phyloP scores from a whole-genome alignment of 108 stramenopile genomes.

The Nitzschia inconspicua region DNA sequence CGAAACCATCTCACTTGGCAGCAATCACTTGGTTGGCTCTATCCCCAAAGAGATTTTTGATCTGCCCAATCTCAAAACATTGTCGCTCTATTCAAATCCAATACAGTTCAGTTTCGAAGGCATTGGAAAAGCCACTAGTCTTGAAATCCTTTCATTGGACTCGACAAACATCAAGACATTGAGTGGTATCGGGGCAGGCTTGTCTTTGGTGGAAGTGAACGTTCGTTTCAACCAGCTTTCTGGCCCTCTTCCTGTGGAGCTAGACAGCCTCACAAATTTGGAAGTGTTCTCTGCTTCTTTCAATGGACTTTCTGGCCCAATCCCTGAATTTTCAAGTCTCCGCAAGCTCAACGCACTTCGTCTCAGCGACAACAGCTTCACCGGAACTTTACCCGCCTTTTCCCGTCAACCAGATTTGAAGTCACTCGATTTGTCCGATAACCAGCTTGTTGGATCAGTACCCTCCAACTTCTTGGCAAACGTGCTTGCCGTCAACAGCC shows the following conservation, averaged over 20 bases:
- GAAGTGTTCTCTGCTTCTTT: not conserved
- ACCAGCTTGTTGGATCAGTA: slow-evolving; percentile 13
- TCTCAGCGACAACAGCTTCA: slow-evolving; percentile 18
- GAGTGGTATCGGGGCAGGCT: slow-evolving; percentile 54
- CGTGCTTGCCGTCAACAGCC: not conserved
- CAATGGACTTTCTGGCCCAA: slow-evolving; percentile 14
- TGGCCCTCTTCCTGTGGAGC: slow-evolving; percentile 55
- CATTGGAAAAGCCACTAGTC: slow-evolving; percentile 62
- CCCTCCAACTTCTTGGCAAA: slow-evolving; percentile 13
- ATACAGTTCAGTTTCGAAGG: slow-evolving; percentile 71
- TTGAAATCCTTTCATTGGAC: slow-evolving; percentile 68
- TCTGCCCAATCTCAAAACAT: slow-evolving; percentile 52
- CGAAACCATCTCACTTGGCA: slow-evolving; percentile 63
- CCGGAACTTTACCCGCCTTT: slow-evolving; percentile 29
- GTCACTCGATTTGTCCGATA: slow-evolving; percentile 23
- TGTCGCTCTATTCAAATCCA: slow-evolving; percentile 85
- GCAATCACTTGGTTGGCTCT: slow-evolving; percentile 71
- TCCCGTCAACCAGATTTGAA: slow-evolving; percentile 13
- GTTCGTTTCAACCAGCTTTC: slow-evolving; percentile 71
- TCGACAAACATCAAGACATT: slow-evolving; percentile 69
- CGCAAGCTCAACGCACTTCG: slow-evolving; percentile 18
- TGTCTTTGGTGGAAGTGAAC: slow-evolving; percentile 61
- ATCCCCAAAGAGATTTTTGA: slow-evolving; percentile 74
- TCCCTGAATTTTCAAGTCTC: slow-evolving; percentile 13
- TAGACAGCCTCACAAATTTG: slow-evolving; percentile 21